phyloP scores from a whole-genome alignment of 1,139 yeast genomes.

The Geotrichum europaeum region DNA sequence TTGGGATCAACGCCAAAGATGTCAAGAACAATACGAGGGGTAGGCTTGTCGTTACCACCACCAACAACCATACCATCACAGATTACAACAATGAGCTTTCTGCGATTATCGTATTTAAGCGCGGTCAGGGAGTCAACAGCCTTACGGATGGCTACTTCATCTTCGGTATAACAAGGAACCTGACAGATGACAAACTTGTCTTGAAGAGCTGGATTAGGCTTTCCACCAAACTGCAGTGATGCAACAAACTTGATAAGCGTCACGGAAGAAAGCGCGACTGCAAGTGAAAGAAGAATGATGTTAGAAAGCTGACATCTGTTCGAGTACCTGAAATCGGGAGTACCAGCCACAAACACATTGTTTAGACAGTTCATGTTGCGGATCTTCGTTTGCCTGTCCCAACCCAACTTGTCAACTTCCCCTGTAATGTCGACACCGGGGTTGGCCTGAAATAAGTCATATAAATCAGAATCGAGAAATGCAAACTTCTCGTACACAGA shows the following conservation, averaged over 20 bases:
- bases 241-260: conserved; percentile 38
- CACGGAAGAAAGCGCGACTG: conserved; percentile 36
- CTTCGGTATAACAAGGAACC: conserved; percentile 40
- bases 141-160: conserved; percentile 37
- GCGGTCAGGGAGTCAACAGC: conserved; percentile 39
- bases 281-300: conserved; percentile 35
- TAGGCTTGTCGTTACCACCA: conserved; percentile 39
- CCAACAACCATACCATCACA: conserved; percentile 42
- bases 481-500: conserved; percentile 27
- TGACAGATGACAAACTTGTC: conserved; percentile 40
- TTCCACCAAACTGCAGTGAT: conserved; percentile 36
- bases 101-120: conserved; percentile 36
- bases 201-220: conserved; percentile 35
- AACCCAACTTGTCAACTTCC: conserved; percentile 28
- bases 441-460: conserved; percentile 29
- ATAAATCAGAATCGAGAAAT: conserved; percentile 34
- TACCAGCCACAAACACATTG: conserved; percentile 34
- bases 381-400: conserved; percentile 27
- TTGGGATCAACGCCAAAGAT: conserved; percentile 38
- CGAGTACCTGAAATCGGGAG: conserved; percentile 35
- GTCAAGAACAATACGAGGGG: conserved; percentile 39
- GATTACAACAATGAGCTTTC: conserved; percentile 36
- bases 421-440: conserved; percentile 36
- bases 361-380: conserved; percentile 35
- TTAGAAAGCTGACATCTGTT: conserved; percentile 39